Conservation (phyloP, 2,329 filamentous ascomycete species). For the Thielaviopsis populi region DNA sequence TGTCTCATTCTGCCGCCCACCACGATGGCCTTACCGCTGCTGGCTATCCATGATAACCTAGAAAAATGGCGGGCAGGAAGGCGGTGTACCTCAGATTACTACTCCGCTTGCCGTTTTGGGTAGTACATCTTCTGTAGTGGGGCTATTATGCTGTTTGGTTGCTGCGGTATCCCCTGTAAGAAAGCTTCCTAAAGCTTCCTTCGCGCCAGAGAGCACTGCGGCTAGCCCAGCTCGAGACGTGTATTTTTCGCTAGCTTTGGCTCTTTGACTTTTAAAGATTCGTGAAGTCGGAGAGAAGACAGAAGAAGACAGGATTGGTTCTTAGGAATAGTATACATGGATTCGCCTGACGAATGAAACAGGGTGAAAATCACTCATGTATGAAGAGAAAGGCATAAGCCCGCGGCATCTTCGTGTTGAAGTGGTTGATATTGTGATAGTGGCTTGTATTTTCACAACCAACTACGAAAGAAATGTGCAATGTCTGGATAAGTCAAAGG, state of each 20-base stretch:
- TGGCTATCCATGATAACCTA: background rate
- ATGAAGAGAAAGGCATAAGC: no score
- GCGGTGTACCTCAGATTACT: background rate
- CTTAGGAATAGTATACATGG: no score
- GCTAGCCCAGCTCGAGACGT: background rate
- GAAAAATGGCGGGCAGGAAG: background rate
- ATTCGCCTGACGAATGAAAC: no score
- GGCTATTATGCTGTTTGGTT: background rate
- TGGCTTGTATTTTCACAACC: no score
- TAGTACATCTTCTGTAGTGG: background rate
- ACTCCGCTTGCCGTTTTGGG: constrained; percentile 11
- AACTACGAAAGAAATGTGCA: no score
- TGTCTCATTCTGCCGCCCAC: constrained; percentile 1
- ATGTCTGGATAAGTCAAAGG: no score
- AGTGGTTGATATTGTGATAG: no score
- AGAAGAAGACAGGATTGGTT: no score
- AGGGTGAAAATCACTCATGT: no score
- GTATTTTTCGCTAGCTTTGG: background rate
- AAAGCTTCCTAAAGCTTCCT: background rate
- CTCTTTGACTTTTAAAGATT: no score
- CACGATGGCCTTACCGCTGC: background rate
- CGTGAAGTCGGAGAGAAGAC: no score
- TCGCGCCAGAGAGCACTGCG: background rate
- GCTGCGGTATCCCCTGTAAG: background rate
- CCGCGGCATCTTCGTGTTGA: no score